Evolutionary conservation across 139 green algal genomes (phyloP).

Genomic region (Ettlia oleoabundans): DNA sequence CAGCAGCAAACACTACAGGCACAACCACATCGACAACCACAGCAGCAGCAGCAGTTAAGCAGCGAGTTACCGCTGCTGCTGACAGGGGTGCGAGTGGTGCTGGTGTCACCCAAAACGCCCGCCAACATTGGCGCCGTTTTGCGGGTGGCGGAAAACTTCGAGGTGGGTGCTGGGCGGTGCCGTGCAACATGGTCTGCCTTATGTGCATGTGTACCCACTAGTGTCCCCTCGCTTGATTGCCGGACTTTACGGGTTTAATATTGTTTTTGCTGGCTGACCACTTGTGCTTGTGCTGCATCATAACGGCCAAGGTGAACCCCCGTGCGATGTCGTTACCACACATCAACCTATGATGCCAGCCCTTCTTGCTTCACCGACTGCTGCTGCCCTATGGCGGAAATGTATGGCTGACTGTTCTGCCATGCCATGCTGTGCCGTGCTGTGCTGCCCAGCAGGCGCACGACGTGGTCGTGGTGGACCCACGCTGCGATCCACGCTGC

Average conservation of each 20-base stretch:
- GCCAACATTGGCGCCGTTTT: constrained; percentile 45
- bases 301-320: too few relatives aligned
- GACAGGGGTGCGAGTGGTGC: constrained; percentile 22
- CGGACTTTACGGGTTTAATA: too few relatives aligned
- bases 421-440: too few relatives aligned
- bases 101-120: constrained; percentile 40
- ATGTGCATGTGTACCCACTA: not conserved
- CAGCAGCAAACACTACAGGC: not conserved
- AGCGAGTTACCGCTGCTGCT: constrained; percentile 7
- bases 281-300: too few relatives aligned
- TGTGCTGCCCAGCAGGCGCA: not conserved
- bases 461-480: constrained; percentile 37
- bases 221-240: too few relatives aligned
- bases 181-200: not conserved
- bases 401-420: not conserved
- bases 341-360: too few relatives aligned
- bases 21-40: not conserved
- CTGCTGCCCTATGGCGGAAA: too few relatives aligned
- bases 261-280: too few relatives aligned
- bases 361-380: not conserved
- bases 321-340: too few relatives aligned
- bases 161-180: not conserved
- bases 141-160: constrained; percentile 45
- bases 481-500: constrained; percentile 27
- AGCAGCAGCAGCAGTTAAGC: not conserved